Evolutionary conservation across 1,284 basidiomycete genomes (phyloP).

Genomic region (Tilletia caries): DNA sequence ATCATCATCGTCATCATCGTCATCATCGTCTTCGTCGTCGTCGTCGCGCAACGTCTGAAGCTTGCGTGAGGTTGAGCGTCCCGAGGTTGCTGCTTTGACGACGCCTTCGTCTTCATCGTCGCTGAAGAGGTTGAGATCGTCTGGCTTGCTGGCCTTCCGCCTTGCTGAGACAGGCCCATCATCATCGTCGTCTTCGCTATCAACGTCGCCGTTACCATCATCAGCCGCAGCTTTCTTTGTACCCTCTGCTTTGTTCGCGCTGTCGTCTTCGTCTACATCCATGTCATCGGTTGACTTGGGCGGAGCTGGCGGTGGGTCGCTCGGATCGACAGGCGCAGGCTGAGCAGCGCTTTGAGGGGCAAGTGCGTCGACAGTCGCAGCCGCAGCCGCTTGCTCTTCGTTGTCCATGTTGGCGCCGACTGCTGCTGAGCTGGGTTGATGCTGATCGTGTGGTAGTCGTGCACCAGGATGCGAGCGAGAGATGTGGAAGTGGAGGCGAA

Average conservation of each 20-base stretch:
- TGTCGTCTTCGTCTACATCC: constrained; percentile 2
- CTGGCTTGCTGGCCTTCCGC: neutral
- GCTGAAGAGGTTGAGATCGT: neutral
- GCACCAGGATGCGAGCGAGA: no score
- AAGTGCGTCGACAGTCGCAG: neutral
- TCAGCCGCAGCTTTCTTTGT: neutral
- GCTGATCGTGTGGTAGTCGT: neutral
- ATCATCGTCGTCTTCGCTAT: neutral
- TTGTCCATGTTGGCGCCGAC: neutral
- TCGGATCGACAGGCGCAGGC: neutral
- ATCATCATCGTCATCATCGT: neutral
- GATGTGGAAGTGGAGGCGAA: neutral
- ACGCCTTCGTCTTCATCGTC: constrained; percentile 6
- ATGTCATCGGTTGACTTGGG: neutral
- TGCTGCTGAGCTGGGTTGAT: neutral
- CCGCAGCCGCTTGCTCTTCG: constrained; percentile 1
- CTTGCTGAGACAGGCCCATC: neutral
- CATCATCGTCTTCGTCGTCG: constrained; percentile 1
- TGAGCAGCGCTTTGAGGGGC: neutral
- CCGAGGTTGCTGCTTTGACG: neutral
- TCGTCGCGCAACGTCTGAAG: neutral
- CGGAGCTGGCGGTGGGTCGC: neutral
- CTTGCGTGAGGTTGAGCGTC: neutral
- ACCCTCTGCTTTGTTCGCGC: neutral
- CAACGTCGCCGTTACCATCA: neutral